These are phyloP conservation scores for Pelagomonas calceolata DNA, from an alignment of 108 stramenopile species.

Conservation along the genomic window DNA sequence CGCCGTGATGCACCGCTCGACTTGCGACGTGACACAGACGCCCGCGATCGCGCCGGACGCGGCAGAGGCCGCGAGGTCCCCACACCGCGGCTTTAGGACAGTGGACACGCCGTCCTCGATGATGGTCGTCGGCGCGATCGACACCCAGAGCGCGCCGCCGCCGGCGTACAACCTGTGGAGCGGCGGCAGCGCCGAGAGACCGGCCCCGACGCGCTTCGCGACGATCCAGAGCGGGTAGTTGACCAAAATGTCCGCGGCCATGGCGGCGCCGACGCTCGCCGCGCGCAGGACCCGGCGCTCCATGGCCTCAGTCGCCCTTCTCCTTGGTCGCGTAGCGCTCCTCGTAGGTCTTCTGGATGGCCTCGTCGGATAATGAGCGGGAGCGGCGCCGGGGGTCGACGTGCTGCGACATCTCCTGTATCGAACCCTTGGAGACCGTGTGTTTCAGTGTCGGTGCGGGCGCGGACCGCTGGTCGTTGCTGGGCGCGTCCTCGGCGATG, in stretches of 20 bases:
- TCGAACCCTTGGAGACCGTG: too few species aligned
- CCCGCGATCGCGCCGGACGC: not conserved
- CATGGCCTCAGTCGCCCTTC: too few species aligned
- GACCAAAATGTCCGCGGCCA: not conserved
- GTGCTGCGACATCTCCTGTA: too few species aligned
- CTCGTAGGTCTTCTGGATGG: too few species aligned
- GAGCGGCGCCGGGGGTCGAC: too few species aligned
- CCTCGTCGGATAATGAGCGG: too few species aligned
- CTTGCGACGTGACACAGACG: not conserved
- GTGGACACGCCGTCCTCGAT: not conserved
- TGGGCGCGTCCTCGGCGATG: too few species aligned
- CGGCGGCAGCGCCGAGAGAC: not conserved
- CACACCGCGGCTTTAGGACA: not conserved
- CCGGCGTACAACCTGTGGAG: not conserved
- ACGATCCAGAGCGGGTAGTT: not conserved
- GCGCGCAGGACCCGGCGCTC: too few species aligned
- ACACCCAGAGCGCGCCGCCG: not conserved
- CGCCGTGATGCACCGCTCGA: not conserved
- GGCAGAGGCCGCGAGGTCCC: not conserved
- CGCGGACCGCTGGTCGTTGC: too few species aligned
- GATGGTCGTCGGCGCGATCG: not conserved
- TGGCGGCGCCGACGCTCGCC: too few species aligned
- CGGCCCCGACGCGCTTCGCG: not conserved
- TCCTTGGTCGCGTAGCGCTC: too few species aligned
- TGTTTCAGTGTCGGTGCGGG: too few species aligned